Evolutionary conservation across 768 basidiomycete genomes (phyloP).

Genomic region (Nidularia pulvinata): DNA sequence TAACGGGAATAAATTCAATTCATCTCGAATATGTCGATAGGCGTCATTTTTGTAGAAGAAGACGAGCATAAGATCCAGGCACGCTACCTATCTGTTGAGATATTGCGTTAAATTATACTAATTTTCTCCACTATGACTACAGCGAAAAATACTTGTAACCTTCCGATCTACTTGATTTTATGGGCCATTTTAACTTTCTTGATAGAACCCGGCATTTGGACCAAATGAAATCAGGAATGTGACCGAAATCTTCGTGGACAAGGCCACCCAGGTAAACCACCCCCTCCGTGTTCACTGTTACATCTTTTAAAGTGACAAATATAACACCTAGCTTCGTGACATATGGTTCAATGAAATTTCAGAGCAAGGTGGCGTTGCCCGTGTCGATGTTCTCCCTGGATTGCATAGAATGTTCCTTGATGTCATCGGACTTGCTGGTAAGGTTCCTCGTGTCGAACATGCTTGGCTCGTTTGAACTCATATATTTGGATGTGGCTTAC

Average conservation of each 20-base stretch:
- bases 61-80: slow-evolving; percentile 47
- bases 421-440: slow-evolving; percentile 72
- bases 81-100: no score
- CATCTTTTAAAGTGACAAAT: no score
- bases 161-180: not conserved
- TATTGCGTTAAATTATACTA: not conserved
- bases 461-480: no score
- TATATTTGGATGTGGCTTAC: no score
- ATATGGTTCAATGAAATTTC: slow-evolving; percentile 35
- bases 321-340: slow-evolving; percentile 53
- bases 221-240: slow-evolving; percentile 55
- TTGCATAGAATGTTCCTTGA: slow-evolving; percentile 72
- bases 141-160: slow-evolving; percentile 50
- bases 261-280: slow-evolving; percentile 45
- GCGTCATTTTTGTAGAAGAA: slow-evolving; percentile 51
- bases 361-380: slow-evolving; percentile 18
- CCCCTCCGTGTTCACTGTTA: not conserved
- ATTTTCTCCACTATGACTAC: not conserved
- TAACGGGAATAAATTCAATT: no score
- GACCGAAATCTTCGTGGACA: slow-evolving; percentile 56
- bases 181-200: not conserved
- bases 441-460: no score
- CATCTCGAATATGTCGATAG: slow-evolving; percentile 26
- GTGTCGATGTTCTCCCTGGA: slow-evolving; percentile 64
- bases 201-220: slow-evolving; percentile 71